Percentiles rank a stretch among this genome's conserved stretches.
phyloP scores from a whole-genome alignment of 2,329 filamentous ascomycete genomes.

The Sphaerulina musiva region DNA sequence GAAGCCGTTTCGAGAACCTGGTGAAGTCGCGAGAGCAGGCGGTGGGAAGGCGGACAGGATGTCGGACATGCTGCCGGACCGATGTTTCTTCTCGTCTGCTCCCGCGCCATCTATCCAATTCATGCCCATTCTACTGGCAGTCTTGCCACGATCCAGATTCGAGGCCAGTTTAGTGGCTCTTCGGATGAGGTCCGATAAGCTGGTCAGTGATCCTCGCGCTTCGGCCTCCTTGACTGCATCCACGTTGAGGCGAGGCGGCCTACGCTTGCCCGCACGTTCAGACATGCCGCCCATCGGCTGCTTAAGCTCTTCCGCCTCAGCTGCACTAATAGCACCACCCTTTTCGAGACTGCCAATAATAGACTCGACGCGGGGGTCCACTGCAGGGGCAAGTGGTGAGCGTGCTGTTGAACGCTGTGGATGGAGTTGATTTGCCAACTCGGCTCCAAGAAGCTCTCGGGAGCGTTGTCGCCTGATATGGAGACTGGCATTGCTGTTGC shows the following conservation, averaged over 20 bases:
- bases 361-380: constrained; percentile 26
- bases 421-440: constrained; percentile 13
- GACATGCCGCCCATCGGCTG: constrained; percentile 32
- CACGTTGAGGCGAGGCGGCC: constrained; percentile 71
- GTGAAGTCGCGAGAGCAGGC: constrained; percentile 40
- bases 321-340: constrained; percentile 30
- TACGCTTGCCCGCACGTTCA: constrained; percentile 38
- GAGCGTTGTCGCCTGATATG: constrained; percentile 14
- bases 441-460: constrained; percentile 20
- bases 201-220: constrained; percentile 81
- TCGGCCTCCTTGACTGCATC: constrained; percentile 76
- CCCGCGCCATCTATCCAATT: constrained; percentile 41
- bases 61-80: constrained; percentile 54
- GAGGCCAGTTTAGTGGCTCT: constrained; percentile 80
- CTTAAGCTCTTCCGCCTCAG: constrained; percentile 31
- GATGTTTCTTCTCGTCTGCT: constrained; percentile 27
- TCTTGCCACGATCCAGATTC: constrained; percentile 76
- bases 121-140: constrained; percentile 53
- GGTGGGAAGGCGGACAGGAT: constrained; percentile 61
- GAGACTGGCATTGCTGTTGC: constrained; percentile 1
- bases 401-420: constrained; percentile 16
- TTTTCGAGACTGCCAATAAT: constrained; percentile 31
- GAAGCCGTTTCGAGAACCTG: constrained; percentile 18
- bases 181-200: constrained; percentile 81
- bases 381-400: constrained; percentile 23